Percentiles rank a stretch among this genome's conserved stretches.
These are phyloP conservation scores for Angomonas deanei DNA, from an alignment of 208 protist genomes.

Conservation along the genomic window DNA sequence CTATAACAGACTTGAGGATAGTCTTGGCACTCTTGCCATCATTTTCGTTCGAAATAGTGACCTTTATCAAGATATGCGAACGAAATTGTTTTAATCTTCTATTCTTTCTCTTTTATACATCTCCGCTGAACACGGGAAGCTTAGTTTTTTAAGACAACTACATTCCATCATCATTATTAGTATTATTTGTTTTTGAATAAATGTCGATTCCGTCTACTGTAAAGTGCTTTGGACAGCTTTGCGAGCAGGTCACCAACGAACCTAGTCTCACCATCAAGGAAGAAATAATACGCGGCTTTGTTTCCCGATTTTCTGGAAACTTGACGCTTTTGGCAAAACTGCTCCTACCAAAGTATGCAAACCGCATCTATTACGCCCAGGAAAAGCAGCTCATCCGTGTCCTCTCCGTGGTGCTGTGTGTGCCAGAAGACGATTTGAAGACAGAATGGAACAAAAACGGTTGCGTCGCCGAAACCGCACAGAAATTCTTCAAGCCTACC, in stretches of 20 bases:
- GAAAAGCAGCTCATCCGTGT: constrained; percentile 77
- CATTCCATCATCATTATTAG: too few species aligned
- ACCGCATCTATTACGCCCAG: constrained; percentile 62
- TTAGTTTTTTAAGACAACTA: too few species aligned
- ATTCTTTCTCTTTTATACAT: neutral
- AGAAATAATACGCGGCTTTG: constrained; percentile 51
- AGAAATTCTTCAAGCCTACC: constrained; percentile 24
- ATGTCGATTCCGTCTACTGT: constrained; percentile 5
- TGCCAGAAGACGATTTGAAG: constrained; percentile 30
- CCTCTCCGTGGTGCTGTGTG: constrained; percentile 27
- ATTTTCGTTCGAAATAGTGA: neutral
- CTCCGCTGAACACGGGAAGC: neutral
- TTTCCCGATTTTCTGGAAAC: constrained; percentile 39
- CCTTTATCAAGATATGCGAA: neutral
- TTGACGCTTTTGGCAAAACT: constrained; percentile 54
- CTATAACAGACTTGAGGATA: too few species aligned
- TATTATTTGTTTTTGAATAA: too few species aligned
- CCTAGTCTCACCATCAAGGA: constrained; percentile 54
- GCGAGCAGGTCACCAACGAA: constrained; percentile 39
- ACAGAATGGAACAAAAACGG: constrained; percentile 48
- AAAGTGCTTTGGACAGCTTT: constrained; percentile 49
- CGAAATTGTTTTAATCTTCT: neutral
- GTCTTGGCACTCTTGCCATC: neutral
- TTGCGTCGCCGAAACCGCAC: constrained; percentile 58
- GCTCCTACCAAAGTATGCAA: constrained; percentile 62